Percentiles rank a stretch among this genome's conserved stretches.
These are phyloP conservation scores for Holtermannia corniformis DNA, from an alignment of 768 basidiomycete genomes.

Conservation along the genomic window DNA sequence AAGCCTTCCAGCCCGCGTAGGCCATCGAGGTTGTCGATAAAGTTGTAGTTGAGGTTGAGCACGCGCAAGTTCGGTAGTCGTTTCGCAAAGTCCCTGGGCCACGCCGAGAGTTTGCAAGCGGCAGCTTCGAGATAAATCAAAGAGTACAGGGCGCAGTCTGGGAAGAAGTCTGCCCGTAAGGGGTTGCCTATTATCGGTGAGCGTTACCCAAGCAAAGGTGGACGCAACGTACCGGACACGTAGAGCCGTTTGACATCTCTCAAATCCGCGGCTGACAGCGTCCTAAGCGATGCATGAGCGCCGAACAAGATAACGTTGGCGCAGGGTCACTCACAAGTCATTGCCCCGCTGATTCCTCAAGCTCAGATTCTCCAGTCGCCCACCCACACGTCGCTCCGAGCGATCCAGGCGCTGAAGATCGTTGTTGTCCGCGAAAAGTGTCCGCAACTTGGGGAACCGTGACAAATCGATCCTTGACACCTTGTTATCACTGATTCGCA, in stretches of 20 bases:
- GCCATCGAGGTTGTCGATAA: slow-evolving; percentile 58
- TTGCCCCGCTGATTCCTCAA: slow-evolving; percentile 76
- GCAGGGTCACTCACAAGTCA: slow-evolving; percentile 54
- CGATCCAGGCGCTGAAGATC: slow-evolving; percentile 30
- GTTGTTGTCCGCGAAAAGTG: slow-evolving; percentile 88
- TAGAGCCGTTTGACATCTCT: slow-evolving; percentile 90
- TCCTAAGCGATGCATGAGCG: background rate
- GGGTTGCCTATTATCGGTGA: slow-evolving; percentile 45
- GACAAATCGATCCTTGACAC: slow-evolving; percentile 56
- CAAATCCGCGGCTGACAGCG: slow-evolving; percentile 48
- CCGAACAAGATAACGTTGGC: slow-evolving; percentile 1
- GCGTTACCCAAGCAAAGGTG: background rate
- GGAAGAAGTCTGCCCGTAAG: slow-evolving; percentile 42
- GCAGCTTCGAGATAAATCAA: slow-evolving; percentile 87
- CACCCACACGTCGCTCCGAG: slow-evolving; percentile 43
- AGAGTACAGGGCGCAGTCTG: slow-evolving; percentile 62
- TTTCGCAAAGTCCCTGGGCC: slow-evolving; percentile 59
- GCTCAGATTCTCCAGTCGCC: slow-evolving; percentile 76
- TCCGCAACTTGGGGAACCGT: slow-evolving; percentile 62
- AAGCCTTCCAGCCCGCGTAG: slow-evolving; percentile 66
- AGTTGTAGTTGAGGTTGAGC: slow-evolving; percentile 96
- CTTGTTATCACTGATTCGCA: slow-evolving; percentile 75
- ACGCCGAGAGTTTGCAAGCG: slow-evolving; percentile 63
- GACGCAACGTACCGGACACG: slow-evolving; percentile 64
- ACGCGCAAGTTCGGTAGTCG: slow-evolving; percentile 76